Base-by-base conservation (phyloP, 176 grass and related monocot genomes). In the Avena atlantica region DNA sequence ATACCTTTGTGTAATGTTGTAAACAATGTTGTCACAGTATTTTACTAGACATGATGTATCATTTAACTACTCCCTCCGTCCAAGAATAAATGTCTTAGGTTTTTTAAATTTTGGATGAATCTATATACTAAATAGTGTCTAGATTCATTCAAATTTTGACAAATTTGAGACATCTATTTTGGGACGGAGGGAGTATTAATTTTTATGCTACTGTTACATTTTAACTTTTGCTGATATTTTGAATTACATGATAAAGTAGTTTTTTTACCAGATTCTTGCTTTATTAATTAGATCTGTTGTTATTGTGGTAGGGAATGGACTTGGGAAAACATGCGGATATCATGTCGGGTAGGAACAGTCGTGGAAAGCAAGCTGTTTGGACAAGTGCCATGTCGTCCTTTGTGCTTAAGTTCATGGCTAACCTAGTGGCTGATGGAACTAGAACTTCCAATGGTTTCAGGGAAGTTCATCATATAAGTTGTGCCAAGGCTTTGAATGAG, bases 291-390 rank as follows among this genome's bases (percentile, higher is more conserved):
- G 9, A 4, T 59, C 29, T 78, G 29, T 78, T 40, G 2, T 21
- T 59, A 12, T 58, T 58, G 56, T 78, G 52, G 4, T 19, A 49
- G 60, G 44, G 42, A 48, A 81, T 81, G 78, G 40, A 81, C 60
- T 81, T 66, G 0, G 23, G 5, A 25, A 20, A 36, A 12, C 60
- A 81, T 50, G 78, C 2, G 4, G 44, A 65, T 27, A 7, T 19
- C 40, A 65, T 64, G 78, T 24, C 3, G 14, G 42, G 2, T 29
- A 20, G 17, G 15, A 66, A 12, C 9, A 23, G 8, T 65, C 25
- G 78, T 25, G 59, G 21, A 25, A 56, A 56, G 74, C 74, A 56
- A 5, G 21, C 60, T 48, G 60, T 81, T 50, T 81, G 78, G 78
- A 81, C 78, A 48, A 66, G 42, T 31, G 37, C 60, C 9, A 66